Evolutionary conservation across 169 alveolate species (phyloP), one percentile per base, ranked within the genome.

Genomic region (Theileria sp.): DNA sequence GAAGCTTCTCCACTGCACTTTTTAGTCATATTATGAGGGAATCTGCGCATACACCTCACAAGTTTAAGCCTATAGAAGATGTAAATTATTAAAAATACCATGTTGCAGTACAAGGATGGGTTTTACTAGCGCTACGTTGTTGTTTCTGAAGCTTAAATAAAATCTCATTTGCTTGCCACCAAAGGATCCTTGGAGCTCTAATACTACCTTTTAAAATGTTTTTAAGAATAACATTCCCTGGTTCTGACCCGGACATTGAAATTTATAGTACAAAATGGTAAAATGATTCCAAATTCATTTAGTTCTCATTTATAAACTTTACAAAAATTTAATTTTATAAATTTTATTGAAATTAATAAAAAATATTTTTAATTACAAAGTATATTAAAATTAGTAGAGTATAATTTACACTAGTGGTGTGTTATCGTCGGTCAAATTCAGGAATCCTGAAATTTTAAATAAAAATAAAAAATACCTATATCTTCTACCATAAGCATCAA

Each of bases 131-230:
- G 32, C 30, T 70, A 12, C 86, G 89, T 65, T 77, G 81, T 32
- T 80, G 74, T 19, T 80, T 79, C 85, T 83, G 89, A 36, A 83
- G 62, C 38, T 83, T 83, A 69, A 71, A 77, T 9, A 83, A 72
- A 23, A 83, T 83, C 67, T 83, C 89, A 15, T 50, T 77, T 23
- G 89, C 89, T 50, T 83, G 86, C 89, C 89, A 83, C 89, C 89
- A 83, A 44, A 77, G 86, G 23, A 83, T 83, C 56, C 60, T 72
- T 49, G 89, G 89, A 21, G 82, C 74, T 30, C 56, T 30, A 23
- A 54, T 60, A 19, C 86, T 66, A 13, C 80, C 49, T 50, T 70
- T 79, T 17, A 83, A 78, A 26, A 83, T 64, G 75, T 56, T 30
- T 61, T 77, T 69, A 23, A 83, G 60, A 60, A 83, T 56, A 25